Evolutionary conservation across 2,329 filamentous ascomycete genomes (phyloP), one percentile per base, ranked within the genome.

Genomic region (Aspergillus sergii): DNA sequence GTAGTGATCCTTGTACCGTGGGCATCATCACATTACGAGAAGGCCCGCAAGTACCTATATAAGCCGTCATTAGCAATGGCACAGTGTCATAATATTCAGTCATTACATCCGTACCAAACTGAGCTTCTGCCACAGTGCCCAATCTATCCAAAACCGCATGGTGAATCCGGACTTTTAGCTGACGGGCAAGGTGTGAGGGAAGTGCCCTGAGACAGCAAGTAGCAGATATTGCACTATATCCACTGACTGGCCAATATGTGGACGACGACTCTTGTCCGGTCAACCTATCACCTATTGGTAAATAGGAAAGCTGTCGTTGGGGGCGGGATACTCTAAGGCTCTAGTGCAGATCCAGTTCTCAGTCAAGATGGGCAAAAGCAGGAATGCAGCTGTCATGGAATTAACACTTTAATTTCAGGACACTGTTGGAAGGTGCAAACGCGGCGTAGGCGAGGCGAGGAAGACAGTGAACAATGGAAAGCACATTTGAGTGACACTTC

Each of bases 81-180:
- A 10, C 28, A 41, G 16, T 12, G n/a, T 23, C 23, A 5, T 4
- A 8, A 30, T 1, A 23, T 9, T 30, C 23, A 19, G 23, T 48
- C 10, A 21, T 46, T 34, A 23, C 41, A 26, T 26, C 84, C 91
- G 83, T 82, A 96, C 93, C 81, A 96, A 92, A 59, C 89, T 91
- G 88, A 97, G 89, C 81, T 96, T 89, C 83, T 95, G 88, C 93
- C 93, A 97, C 71, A 95, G 81, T 69, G 86, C 82, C 93, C 93
- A 96, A 57, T 80, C 83, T 48, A 82, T 72, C 78, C 91, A 92
- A 77, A 93, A 92, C 45, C 58, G 61, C 73, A 79, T 79, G 57
- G 58, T 74, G 57, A 51, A 45, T 60, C 26, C 10, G 57, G 43
- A 12, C 51, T 28, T 19, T 19, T 32, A 4, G 30, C 32, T 8